Percentiles rank a stretch among this genome's conserved stretches.
phyloP scores from a whole-genome alignment of 192 early-diverging fungal genomes.

The Kickxella alabastrina region DNA sequence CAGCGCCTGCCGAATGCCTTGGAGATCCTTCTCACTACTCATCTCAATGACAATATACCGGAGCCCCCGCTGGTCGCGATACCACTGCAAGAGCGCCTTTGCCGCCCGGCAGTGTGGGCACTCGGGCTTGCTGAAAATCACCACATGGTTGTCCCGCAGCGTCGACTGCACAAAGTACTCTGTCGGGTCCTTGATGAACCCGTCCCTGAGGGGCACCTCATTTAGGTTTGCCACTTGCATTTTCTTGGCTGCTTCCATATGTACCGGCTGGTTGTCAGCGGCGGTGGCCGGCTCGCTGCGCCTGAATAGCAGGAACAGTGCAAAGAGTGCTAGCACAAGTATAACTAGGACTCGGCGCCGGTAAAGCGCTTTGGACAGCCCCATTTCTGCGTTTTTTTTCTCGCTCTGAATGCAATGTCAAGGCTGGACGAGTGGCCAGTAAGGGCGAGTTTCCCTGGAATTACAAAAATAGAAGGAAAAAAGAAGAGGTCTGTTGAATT shows the following conservation, averaged over 20 bases:
- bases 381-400: not conserved
- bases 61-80: conserved; percentile 21
- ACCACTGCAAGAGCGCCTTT: conserved; percentile 49
- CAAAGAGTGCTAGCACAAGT: not conserved
- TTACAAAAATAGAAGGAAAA: not conserved
- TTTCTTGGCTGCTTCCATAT: no score
- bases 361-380: conserved; percentile 6
- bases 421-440: not conserved
- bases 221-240: not conserved
- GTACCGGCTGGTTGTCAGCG: no score
- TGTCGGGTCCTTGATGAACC: conserved; percentile 11
- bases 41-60: conserved; percentile 53
- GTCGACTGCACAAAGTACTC: conserved; percentile 17
- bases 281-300: conserved; percentile 1
- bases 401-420: not conserved
- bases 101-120: conserved; percentile 66
- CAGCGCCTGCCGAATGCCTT: conserved; percentile 53
- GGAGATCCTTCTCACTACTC: conserved; percentile 33
- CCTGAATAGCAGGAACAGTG: conserved; percentile 4
- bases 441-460: no score
- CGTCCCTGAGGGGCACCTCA: not conserved
- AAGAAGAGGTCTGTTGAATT: no score
- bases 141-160: conserved; percentile 19
- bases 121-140: conserved; percentile 69
- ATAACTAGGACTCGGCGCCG: conserved; percentile 6